Percentiles rank a stretch among this genome's conserved stretches.
phyloP scores from a whole-genome alignment of 1,284 basidiomycete genomes.

The Heterobasidion parviporum region DNA sequence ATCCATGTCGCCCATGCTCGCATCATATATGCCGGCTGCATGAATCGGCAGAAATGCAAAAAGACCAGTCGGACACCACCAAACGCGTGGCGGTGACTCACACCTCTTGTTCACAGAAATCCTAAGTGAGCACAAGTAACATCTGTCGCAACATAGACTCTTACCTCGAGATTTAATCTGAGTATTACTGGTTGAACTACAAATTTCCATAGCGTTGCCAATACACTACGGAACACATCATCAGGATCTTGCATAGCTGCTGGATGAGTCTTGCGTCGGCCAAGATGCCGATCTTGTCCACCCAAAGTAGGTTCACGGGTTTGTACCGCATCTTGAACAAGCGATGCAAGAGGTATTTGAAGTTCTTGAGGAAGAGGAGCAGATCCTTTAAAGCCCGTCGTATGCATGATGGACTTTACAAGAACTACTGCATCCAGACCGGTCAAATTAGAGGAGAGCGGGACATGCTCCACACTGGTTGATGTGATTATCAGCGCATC shows the following conservation, averaged over 20 bases:
- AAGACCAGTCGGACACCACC: constrained; percentile 7
- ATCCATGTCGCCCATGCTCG: constrained; percentile 1
- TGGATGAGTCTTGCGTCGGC: too few relatives aligned
- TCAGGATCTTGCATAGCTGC: not conserved
- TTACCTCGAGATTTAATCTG: not conserved
- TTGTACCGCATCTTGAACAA: not conserved
- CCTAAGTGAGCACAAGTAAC: not conserved
- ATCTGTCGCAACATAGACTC: not conserved
- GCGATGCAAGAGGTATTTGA: not conserved
- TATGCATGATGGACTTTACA: not conserved
- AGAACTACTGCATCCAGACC: not conserved
- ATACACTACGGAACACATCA: not conserved
- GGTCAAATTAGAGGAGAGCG: not conserved
- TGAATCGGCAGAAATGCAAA: constrained; percentile 8
- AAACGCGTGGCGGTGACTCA: not conserved
- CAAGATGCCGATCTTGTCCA: not conserved
- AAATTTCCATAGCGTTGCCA: not conserved
- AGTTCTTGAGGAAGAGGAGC: not conserved
- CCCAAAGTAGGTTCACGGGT: not conserved
- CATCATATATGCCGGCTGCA: constrained; percentile 9
- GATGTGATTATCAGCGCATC: constrained; percentile 1
- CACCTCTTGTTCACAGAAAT: not conserved
- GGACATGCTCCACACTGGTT: not conserved
- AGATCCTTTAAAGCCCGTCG: not conserved
- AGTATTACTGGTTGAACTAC: not conserved